These are phyloP conservation scores for Sporothrix brasiliensis DNA, from an alignment of 2,329 filamentous ascomycete species.

Conservation along the genomic window DNA sequence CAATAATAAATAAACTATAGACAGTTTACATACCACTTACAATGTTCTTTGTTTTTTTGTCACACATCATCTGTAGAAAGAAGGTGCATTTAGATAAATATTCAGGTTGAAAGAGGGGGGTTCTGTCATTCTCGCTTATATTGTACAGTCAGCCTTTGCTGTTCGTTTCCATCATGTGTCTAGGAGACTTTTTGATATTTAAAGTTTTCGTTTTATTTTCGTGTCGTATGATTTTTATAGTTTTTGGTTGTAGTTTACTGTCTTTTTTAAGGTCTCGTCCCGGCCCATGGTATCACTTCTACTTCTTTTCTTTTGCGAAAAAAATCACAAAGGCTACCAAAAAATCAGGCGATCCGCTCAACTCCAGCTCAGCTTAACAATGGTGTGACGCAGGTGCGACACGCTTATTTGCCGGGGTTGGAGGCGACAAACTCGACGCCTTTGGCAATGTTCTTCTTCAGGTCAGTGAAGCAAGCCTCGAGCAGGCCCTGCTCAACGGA, in stretches of 20 bases:
- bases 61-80: neutral
- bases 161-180: no score
- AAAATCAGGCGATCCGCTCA: constrained; percentile 25
- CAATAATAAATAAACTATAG: constrained; percentile 11
- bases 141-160: neutral
- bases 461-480: constrained; percentile 78
- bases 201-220: constrained; percentile 10
- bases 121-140: constrained; percentile 1
- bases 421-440: constrained; percentile 65
- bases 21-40: neutral
- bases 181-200: neutral
- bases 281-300: constrained; percentile 15
- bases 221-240: neutral
- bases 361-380: neutral
- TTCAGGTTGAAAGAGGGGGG: neutral
- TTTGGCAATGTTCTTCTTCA: constrained; percentile 96
- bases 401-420: constrained; percentile 62
- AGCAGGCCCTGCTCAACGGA: constrained; percentile 86
- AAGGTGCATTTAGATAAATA: neutral
- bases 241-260: constrained; percentile 18
- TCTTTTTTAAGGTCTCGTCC: constrained; percentile 13
- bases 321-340: constrained; percentile 14
- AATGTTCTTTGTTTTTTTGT: neutral
- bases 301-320: constrained; percentile 8
- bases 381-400: neutral